These are phyloP conservation scores for Hygrophila difformis DNA, from an alignment of 257 asterid species.

Conservation along the genomic window DNA sequence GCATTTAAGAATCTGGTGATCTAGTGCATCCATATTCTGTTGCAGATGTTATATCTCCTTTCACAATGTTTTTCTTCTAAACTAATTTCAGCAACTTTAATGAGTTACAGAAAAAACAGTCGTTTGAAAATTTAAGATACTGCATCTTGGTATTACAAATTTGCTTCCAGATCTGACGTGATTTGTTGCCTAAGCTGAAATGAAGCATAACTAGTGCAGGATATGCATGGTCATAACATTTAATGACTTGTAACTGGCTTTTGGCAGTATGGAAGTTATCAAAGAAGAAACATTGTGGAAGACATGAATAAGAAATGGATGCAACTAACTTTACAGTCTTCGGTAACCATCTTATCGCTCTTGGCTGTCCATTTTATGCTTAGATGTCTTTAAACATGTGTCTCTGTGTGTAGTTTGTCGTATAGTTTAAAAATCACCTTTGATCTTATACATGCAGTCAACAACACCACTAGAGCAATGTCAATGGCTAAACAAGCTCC, in stretches of 20 bases:
- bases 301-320: conserved; percentile 88
- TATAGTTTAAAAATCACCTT: not conserved
- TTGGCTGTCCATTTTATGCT: not conserved
- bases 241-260: not conserved
- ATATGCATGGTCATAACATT: conserved; percentile 11
- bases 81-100: too few species aligned
- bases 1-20: too few species aligned
- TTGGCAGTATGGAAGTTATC: conserved; percentile 67
- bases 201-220: not conserved
- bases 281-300: conserved; percentile 51
- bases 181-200: not conserved
- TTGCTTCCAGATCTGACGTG: too few species aligned
- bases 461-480: conserved; percentile 91
- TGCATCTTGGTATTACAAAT: too few species aligned
- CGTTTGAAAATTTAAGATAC: too few species aligned
- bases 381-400: conserved; percentile 2
- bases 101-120: too few species aligned
- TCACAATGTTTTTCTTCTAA: too few species aligned
- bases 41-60: too few species aligned
- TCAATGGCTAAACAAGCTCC: conserved; percentile 92
- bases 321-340: conserved; percentile 58
- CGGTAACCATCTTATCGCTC: conserved; percentile 43
- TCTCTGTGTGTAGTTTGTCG: not conserved
- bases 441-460: conserved; percentile 36
- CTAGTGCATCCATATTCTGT: too few species aligned